Evolutionary conservation across 2,329 filamentous ascomycete genomes (phyloP).

Genomic region (Biscogniauxia marginata): DNA sequence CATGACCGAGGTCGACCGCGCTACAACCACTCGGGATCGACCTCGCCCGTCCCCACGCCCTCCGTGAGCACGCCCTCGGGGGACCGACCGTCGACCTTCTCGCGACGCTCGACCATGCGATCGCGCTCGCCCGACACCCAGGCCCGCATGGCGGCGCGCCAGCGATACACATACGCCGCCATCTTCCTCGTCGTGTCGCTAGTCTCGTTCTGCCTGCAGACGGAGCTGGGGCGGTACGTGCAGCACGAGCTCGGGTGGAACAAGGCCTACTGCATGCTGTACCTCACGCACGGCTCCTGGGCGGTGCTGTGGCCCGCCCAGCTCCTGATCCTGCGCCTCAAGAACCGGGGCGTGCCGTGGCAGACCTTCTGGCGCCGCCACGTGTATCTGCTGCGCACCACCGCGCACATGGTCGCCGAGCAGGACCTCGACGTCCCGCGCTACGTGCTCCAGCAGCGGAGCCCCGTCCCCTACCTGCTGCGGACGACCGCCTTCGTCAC

Average conservation of each 20-base stretch:
- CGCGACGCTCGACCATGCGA: slow-evolving; percentile 67
- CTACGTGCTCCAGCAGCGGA: slow-evolving; percentile 36
- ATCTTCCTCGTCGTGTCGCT: slow-evolving; percentile 82
- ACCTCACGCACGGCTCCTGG: slow-evolving; percentile 96
- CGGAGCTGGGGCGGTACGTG: slow-evolving; percentile 92
- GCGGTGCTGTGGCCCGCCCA: slow-evolving; percentile 83
- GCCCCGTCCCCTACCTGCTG: slow-evolving; percentile 67
- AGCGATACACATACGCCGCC: slow-evolving; percentile 83
- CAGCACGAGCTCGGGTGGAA: slow-evolving; percentile 91
- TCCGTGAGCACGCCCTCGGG: slow-evolving; percentile 20
- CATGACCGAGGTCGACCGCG: slow-evolving; percentile 28
- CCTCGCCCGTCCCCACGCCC: slow-evolving; percentile 25
- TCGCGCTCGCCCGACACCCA: slow-evolving; percentile 71
- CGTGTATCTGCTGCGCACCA: slow-evolving; percentile 49
- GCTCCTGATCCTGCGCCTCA: slow-evolving; percentile 74
- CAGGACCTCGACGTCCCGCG: slow-evolving; percentile 67
- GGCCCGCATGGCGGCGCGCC: slow-evolving; percentile 65
- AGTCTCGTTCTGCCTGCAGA: slow-evolving; percentile 88
- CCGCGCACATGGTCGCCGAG: slow-evolving; percentile 79
- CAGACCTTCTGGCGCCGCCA: slow-evolving; percentile 75
- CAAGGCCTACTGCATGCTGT: slow-evolving; percentile 99
- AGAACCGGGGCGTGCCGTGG: slow-evolving; percentile 79
- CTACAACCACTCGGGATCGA: slow-evolving; percentile 25
- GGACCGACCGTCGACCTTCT: slow-evolving; percentile 37
- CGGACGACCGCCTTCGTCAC: slow-evolving; percentile 81